Evolutionary conservation across 2,329 filamentous ascomycete genomes (phyloP).

Genomic region (Trichophyton simii): DNA sequence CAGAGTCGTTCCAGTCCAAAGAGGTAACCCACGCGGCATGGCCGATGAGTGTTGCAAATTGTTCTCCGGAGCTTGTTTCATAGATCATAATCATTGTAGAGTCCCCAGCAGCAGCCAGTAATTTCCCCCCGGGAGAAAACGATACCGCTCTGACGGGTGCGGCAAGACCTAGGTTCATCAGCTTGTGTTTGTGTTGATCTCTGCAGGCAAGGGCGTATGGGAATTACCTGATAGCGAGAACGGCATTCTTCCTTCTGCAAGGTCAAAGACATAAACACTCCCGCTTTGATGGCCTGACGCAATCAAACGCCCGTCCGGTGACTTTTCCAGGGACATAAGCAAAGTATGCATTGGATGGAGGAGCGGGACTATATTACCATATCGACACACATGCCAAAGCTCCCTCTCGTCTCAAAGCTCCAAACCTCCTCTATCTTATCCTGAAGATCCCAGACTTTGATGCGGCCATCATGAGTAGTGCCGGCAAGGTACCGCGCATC

Average conservation of each 20-base stretch:
- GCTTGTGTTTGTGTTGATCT: constrained; percentile 3
- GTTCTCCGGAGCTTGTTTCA: constrained; percentile 83
- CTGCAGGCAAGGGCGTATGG: constrained; percentile 1
- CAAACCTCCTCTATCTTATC: constrained; percentile 51
- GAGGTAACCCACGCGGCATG: constrained; percentile 81
- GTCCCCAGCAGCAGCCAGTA: constrained; percentile 82
- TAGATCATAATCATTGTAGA: constrained; percentile 81
- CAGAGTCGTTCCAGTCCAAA: constrained; percentile 84
- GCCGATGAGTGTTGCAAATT: constrained; percentile 70
- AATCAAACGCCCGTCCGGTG: constrained; percentile 66
- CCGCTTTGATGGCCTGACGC: constrained; percentile 90
- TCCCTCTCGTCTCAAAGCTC: constrained; percentile 83
- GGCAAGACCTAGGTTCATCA: constrained; percentile 52
- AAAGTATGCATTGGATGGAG: background rate
- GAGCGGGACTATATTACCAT: constrained; percentile 38
- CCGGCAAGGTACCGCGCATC: constrained; percentile 76
- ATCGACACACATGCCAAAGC: constrained; percentile 81
- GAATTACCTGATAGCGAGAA: constrained; percentile 67
- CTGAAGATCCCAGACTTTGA: constrained; percentile 73
- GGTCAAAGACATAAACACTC: constrained; percentile 87
- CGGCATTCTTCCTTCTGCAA: constrained; percentile 69
- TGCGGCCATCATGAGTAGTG: constrained; percentile 73
- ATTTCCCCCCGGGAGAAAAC: constrained; percentile 74
- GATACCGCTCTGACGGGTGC: constrained; percentile 74
- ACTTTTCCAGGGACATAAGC: constrained; percentile 28